These are phyloP conservation scores for Daldinia vernicosa DNA, from an alignment of 495 filamentous ascomycete species.

Conservation along the genomic window DNA sequence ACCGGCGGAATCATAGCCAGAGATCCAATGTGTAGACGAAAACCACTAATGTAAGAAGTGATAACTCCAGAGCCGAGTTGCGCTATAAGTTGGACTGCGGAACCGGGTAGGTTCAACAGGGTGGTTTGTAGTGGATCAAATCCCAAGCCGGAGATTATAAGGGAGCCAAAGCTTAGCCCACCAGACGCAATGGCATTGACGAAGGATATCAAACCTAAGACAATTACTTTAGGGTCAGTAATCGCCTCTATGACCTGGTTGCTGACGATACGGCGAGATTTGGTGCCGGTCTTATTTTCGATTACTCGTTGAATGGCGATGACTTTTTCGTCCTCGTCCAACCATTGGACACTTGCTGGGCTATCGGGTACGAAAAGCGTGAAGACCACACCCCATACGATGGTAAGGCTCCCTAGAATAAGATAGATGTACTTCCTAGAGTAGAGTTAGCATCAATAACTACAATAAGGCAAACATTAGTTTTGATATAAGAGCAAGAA, in stretches of 20 bases:
- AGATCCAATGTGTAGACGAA: slow-evolving; percentile 31
- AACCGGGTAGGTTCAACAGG: slow-evolving; percentile 49
- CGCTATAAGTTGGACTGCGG: slow-evolving; percentile 26
- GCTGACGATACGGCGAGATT: slow-evolving; percentile 41
- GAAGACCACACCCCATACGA: slow-evolving; percentile 61
- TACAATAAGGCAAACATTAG: neutral
- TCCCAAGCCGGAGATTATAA: slow-evolving; percentile 67
- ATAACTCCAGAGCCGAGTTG: slow-evolving; percentile 29
- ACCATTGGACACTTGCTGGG: slow-evolving; percentile 52
- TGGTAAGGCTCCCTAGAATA: slow-evolving; percentile 55
- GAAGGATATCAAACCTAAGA: slow-evolving; percentile 45
- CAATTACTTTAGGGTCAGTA: slow-evolving; percentile 40
- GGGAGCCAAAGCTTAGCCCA: slow-evolving; percentile 55
- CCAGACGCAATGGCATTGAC: slow-evolving; percentile 42
- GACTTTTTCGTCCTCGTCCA: slow-evolving; percentile 44
- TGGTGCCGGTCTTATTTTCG: slow-evolving; percentile 47
- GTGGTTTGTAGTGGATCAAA: slow-evolving; percentile 62
- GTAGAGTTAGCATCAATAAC: neutral
- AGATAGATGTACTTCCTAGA: slow-evolving; percentile 53
- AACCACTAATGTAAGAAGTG: slow-evolving; percentile 13
- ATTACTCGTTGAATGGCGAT: slow-evolving; percentile 42
- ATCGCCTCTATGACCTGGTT: slow-evolving; percentile 46
- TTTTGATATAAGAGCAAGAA: neutral
- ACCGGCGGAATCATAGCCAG: slow-evolving; percentile 37
- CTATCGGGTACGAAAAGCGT: slow-evolving; percentile 63